phyloP scores from a whole-genome alignment of 345 rosid species.

The Corchorus olitorius region DNA sequence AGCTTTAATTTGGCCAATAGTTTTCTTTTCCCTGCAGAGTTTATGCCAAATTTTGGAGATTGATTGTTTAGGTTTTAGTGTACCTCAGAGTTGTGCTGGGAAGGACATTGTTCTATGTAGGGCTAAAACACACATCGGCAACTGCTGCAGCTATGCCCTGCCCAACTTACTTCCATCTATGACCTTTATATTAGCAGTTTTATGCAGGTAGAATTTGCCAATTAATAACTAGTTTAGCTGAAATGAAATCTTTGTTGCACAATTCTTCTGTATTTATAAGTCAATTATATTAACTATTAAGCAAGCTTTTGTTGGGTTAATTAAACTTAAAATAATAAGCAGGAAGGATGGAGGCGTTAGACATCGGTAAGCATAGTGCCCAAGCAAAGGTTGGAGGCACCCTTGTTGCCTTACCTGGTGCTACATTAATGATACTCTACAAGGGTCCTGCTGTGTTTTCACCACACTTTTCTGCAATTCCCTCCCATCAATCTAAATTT shows the following conservation, averaged over 20 bases:
- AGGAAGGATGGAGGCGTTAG: background rate
- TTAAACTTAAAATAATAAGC: background rate
- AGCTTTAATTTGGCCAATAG: background rate
- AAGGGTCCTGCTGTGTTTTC: background rate
- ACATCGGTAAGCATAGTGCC: background rate
- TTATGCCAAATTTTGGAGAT: too few relatives aligned
- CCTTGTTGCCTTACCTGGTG: background rate
- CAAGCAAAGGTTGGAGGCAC: constrained; percentile 1
- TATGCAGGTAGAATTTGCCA: background rate
- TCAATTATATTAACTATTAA: too few relatives aligned
- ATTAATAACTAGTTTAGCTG: too few relatives aligned
- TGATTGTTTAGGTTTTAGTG: background rate
- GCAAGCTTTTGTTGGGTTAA: too few relatives aligned
- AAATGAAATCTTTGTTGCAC: too few relatives aligned
- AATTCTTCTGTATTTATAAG: too few relatives aligned
- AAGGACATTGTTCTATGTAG: background rate
- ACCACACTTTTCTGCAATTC: background rate
- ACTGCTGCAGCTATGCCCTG: background rate
- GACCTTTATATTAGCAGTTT: background rate
- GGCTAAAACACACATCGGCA: background rate
- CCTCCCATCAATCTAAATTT: background rate
- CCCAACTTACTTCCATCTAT: background rate
- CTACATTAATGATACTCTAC: background rate
- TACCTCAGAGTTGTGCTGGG: background rate
- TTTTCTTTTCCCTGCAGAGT: too few relatives aligned